Conservation (phyloP, 495 filamentous ascomycete genomes). For the Staphylotrichum tortipilum region DNA sequence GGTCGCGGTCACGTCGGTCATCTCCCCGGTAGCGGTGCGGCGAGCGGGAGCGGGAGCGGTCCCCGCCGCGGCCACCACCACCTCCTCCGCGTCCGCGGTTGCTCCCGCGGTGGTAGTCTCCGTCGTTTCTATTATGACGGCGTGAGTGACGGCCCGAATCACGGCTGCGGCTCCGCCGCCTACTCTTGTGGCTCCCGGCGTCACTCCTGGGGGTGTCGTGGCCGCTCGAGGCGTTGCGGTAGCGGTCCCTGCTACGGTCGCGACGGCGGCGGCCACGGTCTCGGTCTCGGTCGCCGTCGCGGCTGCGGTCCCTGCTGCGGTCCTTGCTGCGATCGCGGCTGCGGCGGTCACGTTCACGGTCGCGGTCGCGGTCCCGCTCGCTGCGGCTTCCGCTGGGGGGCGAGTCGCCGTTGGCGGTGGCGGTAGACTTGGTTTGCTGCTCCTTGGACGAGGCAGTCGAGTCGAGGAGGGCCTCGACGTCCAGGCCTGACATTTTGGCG, state of each 20-base stretch:
- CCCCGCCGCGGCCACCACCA: too few species aligned
- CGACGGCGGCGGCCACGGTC: slow-evolving; percentile 59
- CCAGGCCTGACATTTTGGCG: slow-evolving; percentile 69
- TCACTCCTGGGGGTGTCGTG: slow-evolving; percentile 65
- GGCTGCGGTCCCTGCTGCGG: slow-evolving; percentile 38
- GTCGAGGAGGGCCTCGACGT: slow-evolving; percentile 90
- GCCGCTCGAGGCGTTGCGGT: slow-evolving; percentile 30
- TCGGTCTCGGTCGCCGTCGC: slow-evolving; percentile 46
- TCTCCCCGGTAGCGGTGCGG: slow-evolving; percentile 63
- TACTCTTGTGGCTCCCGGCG: slow-evolving; percentile 76
- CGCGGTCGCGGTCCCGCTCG: slow-evolving; percentile 29
- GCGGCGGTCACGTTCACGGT: slow-evolving; percentile 30
- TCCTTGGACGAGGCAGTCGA: slow-evolving; percentile 63
- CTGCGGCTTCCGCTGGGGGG: slow-evolving; percentile 50
- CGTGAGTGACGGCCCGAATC: slow-evolving; percentile 72
- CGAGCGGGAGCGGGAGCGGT: slow-evolving; percentile 65
- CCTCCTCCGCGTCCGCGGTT: slow-evolving; percentile 34
- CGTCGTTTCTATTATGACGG: slow-evolving; percentile 62
- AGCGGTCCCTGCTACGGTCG: slow-evolving; percentile 54
- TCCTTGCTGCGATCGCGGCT: slow-evolving; percentile 31
- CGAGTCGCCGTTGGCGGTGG: slow-evolving; percentile 33
- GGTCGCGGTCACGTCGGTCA: slow-evolving; percentile 38
- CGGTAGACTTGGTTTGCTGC: slow-evolving; percentile 20
- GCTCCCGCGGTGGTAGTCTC: slow-evolving; percentile 67
- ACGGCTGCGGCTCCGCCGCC: slow-evolving; percentile 72